Evolutionary conservation across 768 basidiomycete species (phyloP), one percentile per base, ranked within the genome.

Genomic region (Termitomyces eurrhizus): DNA sequence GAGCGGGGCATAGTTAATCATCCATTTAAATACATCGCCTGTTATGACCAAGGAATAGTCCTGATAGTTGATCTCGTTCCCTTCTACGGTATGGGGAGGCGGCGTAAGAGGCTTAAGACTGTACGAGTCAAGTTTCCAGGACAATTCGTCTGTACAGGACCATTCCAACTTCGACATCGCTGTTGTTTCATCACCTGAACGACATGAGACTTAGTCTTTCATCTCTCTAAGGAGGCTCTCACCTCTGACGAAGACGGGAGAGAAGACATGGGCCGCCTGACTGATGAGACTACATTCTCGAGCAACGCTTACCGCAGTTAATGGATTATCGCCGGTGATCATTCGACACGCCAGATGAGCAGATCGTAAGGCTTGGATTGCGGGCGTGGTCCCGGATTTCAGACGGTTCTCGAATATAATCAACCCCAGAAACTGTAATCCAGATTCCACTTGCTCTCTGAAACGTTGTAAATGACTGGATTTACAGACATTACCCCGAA

Each of bases 321-420:
- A 79, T 36, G 95, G 88, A 64, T 99, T 99, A 69, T 99, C 97
- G 11, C 97, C 97, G 0, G 97, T 99, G 54, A 97, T 95, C 97
- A 99, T 98, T 64, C 95, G 82, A 67, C 93, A 95, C 21, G 93
- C 91, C 41, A 99, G 75, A 75, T 98, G 94, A 1, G 97, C 97
- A 2, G 83, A 80, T 56, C 95, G 87, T 16, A 99, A 80, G 0
- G 88, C 87, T 62, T 93, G 89, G 49, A 99, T 97, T 7, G 91
- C 93, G 36, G 93, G 89, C 0, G 92, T 79, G 0, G 96, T 98
- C 8, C 91, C 94, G 4, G 90, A 85, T 68, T 99, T 99, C 62
- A 99, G 78, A 75, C 96, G 92, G 77, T 99, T 99, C 73, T 99
- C 97, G 68, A 99, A 99, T 62, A 99, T 95, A 68, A 98, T 88